phyloP scores from a whole-genome alignment of 129 eudicot genomes.

The Saposhnikovia divaricata region DNA sequence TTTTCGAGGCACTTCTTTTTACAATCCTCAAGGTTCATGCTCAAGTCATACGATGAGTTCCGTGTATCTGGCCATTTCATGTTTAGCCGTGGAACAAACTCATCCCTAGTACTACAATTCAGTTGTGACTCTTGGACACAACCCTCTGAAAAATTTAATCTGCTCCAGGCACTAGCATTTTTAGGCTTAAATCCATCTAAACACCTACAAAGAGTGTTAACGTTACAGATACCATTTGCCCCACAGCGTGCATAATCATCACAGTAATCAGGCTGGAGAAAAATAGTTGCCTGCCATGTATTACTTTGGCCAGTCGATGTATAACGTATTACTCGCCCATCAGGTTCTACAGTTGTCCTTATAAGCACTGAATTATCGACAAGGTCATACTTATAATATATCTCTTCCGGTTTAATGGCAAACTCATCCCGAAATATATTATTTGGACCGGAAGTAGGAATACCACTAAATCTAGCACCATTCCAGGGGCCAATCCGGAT shows the following conservation, averaged over 20 bases:
- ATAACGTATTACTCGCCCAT: neutral
- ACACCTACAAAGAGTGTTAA: neutral
- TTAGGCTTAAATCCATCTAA: neutral
- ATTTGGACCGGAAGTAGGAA: neutral
- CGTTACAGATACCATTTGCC: neutral
- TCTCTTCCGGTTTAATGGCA: neutral
- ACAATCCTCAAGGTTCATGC: neutral
- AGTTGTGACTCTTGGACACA: neutral
- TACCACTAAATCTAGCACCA: constrained; percentile 1
- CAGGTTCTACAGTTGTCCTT: neutral
- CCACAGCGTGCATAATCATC: constrained; percentile 9
- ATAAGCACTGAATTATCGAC: neutral
- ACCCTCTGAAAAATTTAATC: neutral
- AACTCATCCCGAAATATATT: neutral
- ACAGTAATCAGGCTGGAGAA: neutral
- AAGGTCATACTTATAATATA: neutral
- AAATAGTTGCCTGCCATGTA: neutral
- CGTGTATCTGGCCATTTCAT: constrained; percentile 5
- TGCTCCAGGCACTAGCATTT: neutral
- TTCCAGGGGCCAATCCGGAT: constrained; percentile 7
- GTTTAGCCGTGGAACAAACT: neutral
- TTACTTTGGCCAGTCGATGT: neutral
- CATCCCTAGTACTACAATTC: neutral
- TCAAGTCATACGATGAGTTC: neutral
- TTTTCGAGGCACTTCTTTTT: neutral